Base-by-base conservation (phyloP, 768 basidiomycete species). In the Trametes maxima region DNA sequence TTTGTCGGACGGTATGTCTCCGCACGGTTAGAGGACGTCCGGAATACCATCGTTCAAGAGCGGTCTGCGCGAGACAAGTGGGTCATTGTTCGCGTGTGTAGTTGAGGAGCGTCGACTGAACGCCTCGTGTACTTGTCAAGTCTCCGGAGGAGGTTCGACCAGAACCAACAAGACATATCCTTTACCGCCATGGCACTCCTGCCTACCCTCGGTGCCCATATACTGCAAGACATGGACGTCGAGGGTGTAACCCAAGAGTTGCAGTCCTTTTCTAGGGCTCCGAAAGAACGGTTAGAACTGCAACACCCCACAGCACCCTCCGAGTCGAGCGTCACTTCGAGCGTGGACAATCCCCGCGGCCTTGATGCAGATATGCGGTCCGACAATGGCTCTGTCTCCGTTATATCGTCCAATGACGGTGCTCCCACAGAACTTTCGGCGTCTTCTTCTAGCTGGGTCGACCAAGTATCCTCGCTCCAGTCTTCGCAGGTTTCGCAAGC, bases 171-270 rank as follows among this genome's bases (percentile, higher is more conserved):
- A 60, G 88, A 94, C 68, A 80, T 84, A 22, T 84, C 88, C 7
- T 95, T 85, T 69, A 93, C 89, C 0, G 77, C 89, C 49, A 84
- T 89, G 70, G 85, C 88, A 0, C 79, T 89, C 42, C 73, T 92
- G 17, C 86, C 88, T 1, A 86, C 87, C 0, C 79, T 93, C 17
- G 80, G 84, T 6, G 75, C 81, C 14, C 85, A 87, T 62, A 78
- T 94, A 13, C 73, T 89, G n/a, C 76, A 79, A 22, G 84, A 83
- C 33, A 88, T 94, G 84, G 86, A 94, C 64, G 88, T 94, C 17
- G 92, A 94, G 64, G 77, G 77, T 0, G 74, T 91, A 13, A 92
- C 88, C 0, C 72, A 79, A 16, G 87, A 80, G 63, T 68, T 85
- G 19, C 82, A 83, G 67, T 72, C 76, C 13, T 72, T 75, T 63